These are phyloP conservation scores for Mucor sp. DNA, from an alignment of 371 early-diverging fungal species.

Conservation along the genomic window DNA sequence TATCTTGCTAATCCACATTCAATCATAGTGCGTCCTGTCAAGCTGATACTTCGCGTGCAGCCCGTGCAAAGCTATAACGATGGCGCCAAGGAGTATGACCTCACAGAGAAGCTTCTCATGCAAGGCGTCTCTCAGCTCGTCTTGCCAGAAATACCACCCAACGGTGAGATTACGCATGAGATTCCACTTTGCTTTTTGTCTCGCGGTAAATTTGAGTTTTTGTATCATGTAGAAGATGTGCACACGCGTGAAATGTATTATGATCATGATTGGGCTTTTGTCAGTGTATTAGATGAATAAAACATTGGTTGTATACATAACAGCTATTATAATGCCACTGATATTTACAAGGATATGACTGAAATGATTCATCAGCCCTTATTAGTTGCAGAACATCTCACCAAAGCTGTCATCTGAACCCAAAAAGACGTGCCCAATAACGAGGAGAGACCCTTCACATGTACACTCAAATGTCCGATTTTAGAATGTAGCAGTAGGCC, in stretches of 20 bases:
- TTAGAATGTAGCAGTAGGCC: no score
- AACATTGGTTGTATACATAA: neutral
- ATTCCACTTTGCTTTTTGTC: constrained; percentile 67
- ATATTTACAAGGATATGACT: no score
- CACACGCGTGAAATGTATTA: constrained; percentile 60
- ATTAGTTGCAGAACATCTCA: no score
- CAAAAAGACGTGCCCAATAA: no score
- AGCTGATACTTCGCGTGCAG: constrained; percentile 63
- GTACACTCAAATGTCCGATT: no score
- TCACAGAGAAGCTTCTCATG: constrained; percentile 60
- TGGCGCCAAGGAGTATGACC: constrained; percentile 66
- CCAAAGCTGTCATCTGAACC: no score
- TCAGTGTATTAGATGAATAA: constrained; percentile 19
- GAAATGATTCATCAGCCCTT: no score
- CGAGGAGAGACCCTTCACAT: no score
- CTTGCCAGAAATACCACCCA: constrained; percentile 55
- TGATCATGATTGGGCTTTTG: constrained; percentile 61
- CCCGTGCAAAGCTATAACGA: constrained; percentile 70
- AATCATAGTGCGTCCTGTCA: constrained; percentile 47
- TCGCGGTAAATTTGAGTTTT: constrained; percentile 63
- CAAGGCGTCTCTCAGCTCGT: constrained; percentile 64
- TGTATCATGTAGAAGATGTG: constrained; percentile 71
- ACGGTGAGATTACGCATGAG: constrained; percentile 7
- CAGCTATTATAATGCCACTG: no score
- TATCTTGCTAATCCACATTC: neutral